Percentiles rank a stretch among this genome's conserved stretches.
These are phyloP conservation scores for Boletales sp. DNA, from an alignment of 768 basidiomycete genomes.

Conservation along the genomic window DNA sequence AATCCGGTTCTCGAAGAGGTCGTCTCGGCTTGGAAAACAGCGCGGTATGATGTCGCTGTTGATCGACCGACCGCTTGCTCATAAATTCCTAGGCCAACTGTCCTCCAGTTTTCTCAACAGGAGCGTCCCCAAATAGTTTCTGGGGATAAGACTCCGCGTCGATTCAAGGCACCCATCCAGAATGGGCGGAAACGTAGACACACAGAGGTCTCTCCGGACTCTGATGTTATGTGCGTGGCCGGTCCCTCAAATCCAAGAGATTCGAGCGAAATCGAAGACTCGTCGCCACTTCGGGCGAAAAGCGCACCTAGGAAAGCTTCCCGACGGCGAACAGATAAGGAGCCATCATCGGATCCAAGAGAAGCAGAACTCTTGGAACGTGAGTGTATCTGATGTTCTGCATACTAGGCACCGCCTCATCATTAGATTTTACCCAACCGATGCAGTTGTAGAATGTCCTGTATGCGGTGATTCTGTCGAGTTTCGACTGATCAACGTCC, in stretches of 20 bases:
- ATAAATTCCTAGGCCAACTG: conserved; percentile 33
- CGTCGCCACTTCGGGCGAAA: conserved; percentile 22
- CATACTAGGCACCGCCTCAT: not conserved
- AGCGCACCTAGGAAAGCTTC: conserved; percentile 15
- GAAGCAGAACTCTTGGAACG: conserved; percentile 27
- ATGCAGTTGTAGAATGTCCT: conserved; percentile 52
- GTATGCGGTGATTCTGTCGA: conserved; percentile 49
- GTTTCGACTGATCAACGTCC: conserved; percentile 51
- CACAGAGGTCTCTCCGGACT: conserved; percentile 19
- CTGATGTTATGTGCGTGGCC: conserved; percentile 26
- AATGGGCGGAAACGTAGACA: conserved; percentile 38
- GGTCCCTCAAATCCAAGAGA: conserved; percentile 26
- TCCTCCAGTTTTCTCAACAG: conserved; percentile 40
- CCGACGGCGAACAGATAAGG: conserved; percentile 11
- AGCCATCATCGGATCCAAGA: conserved; percentile 29
- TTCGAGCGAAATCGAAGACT: conserved; percentile 22
- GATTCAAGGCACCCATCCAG: conserved; percentile 9
- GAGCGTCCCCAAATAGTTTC: conserved; percentile 21
- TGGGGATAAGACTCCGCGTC: conserved; percentile 17
- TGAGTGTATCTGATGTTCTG: conserved; percentile 8
- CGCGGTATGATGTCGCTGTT: conserved; percentile 46
- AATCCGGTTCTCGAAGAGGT: conserved; percentile 70
- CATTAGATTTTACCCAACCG: conserved; percentile 24
- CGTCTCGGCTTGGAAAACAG: conserved; percentile 64
- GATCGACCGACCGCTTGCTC: not conserved